Percentiles rank a stretch among this genome's conserved stretches.
Evolutionary conservation across 257 asterid species (phyloP).

Genomic region (Pogostemon cablin): DNA sequence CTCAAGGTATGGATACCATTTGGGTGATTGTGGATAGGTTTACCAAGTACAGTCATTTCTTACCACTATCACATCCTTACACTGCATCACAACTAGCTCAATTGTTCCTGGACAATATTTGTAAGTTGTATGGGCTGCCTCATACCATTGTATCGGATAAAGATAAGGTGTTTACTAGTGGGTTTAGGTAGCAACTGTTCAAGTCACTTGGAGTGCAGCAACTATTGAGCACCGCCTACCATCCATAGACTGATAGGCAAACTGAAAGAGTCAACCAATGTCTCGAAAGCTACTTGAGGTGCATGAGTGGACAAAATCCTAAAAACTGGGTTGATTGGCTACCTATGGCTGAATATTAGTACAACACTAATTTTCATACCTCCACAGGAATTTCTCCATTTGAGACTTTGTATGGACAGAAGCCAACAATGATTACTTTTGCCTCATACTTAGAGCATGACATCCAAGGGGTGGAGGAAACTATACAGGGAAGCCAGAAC

Average conservation of each 20-base stretch:
- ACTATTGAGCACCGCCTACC: not conserved
- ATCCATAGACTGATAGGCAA: not conserved
- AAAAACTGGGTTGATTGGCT: not conserved
- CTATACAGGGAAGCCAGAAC: too few relatives aligned
- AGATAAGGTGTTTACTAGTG: not conserved
- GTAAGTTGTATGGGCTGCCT: not conserved
- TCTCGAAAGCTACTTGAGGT: not conserved
- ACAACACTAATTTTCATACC: not conserved
- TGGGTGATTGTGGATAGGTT: too few relatives aligned
- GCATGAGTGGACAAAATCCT: not conserved
- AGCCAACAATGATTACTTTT: too few relatives aligned
- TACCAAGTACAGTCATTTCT: too few relatives aligned
- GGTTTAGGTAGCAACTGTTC: not conserved
- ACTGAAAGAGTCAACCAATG: too few relatives aligned
- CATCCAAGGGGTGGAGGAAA: too few relatives aligned
- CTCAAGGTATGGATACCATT: not conserved
- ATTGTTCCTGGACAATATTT: not conserved
- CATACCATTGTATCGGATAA: not conserved
- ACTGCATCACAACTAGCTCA: not conserved
- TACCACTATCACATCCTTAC: not conserved
- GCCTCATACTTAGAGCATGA: too few relatives aligned
- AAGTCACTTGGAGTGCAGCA: not conserved
- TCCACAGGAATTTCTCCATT: too few relatives aligned
- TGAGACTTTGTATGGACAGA: too few relatives aligned
- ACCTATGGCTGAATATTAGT: not conserved